Evolutionary conservation across 352 stramenopile species (phyloP), one percentile per base, ranked within the genome.

Genomic region (Globisporangium alternatum): DNA sequence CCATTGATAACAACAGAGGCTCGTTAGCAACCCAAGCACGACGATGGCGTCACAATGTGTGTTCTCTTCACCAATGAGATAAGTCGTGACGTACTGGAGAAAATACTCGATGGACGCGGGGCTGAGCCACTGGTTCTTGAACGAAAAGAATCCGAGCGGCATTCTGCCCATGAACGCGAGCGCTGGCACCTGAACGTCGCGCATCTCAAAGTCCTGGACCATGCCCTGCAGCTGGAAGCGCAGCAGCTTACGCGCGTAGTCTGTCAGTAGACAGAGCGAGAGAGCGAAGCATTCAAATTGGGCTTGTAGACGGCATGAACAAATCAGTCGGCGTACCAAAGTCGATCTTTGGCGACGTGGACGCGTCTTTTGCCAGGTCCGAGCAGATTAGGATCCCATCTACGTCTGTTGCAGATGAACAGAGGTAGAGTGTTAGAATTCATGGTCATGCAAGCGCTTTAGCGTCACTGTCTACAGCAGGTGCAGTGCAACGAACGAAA

Each of bases 201-300:
- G 68, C 9, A 64, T 13, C 5, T 65, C 55, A 9, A 69, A 75
- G 39, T 67, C 28, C 31, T 85, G 66, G 39, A 64, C 67, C 19
- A 81, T 56, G 17, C 69, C 65, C 22, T 74, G 71, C 17, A 90
- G 59, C 41, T 88, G 72, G 62, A 78, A 80, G 9, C 69, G 79
- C 28, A 90, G 65, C 41, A 83, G 68, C 35, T 78, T 78, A 13
- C 79, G 79, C 56, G 81, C 71, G 57, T 85, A 86, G 53, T 90
- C 77, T 90, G 7, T 19, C 13, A 41, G 17, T 47, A 5, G 45
- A n/a, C 13, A 35, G 31, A 59, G 1, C 5, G 3, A 30, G 17
- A 7, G 17, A 39, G 2, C 15, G 8, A 41, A 55, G 17, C 35
- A 19, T 25, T 55, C 15, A 48, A 3, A 22, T n/a, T 22, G 7